These are phyloP conservation scores for Leccinum arenicola DNA, from an alignment of 768 basidiomycete species.

Conservation along the genomic window DNA sequence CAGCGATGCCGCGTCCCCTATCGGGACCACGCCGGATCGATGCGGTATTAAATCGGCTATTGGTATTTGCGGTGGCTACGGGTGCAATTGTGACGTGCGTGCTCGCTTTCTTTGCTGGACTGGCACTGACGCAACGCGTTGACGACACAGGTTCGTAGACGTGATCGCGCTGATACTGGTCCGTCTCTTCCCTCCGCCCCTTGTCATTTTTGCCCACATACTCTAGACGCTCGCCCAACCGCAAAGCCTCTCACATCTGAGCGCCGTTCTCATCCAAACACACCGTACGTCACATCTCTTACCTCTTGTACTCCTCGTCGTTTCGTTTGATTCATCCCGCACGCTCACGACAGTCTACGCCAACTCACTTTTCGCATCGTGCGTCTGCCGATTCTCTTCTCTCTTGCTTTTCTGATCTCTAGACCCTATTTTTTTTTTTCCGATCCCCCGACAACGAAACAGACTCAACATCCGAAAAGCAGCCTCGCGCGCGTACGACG, in stretches of 20 bases:
- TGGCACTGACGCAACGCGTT: background rate
- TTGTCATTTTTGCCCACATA: background rate
- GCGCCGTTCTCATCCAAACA: slow-evolving; percentile 24
- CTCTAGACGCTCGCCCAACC: slow-evolving; percentile 22
- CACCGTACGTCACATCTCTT: slow-evolving; percentile 19
- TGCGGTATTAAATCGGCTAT: slow-evolving; percentile 20
- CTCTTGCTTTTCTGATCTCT: background rate
- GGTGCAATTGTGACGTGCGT: slow-evolving; percentile 26
- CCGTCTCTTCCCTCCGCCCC: slow-evolving; percentile 1
- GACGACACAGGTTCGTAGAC: slow-evolving; percentile 20
- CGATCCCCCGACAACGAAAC: background rate
- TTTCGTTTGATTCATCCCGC: background rate
- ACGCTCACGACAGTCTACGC: slow-evolving; percentile 20
- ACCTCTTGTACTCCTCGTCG: background rate
- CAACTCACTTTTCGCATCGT: slow-evolving; percentile 31
- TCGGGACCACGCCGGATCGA: slow-evolving; percentile 15
- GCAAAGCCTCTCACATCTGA: slow-evolving; percentile 15
- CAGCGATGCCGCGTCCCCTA: background rate
- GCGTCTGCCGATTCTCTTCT: background rate
- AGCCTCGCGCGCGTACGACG: slow-evolving; percentile 12
- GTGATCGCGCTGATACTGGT: slow-evolving; percentile 26
- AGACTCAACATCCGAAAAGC: slow-evolving; percentile 29
- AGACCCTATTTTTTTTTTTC: background rate
- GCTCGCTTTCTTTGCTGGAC: background rate
- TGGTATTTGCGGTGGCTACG: slow-evolving; percentile 25